Percentiles rank a stretch among this genome's conserved stretches.
Conservation (phyloP, 1,284 basidiomycete species). For the Cutaneotrichosporon cyanovorans region DNA sequence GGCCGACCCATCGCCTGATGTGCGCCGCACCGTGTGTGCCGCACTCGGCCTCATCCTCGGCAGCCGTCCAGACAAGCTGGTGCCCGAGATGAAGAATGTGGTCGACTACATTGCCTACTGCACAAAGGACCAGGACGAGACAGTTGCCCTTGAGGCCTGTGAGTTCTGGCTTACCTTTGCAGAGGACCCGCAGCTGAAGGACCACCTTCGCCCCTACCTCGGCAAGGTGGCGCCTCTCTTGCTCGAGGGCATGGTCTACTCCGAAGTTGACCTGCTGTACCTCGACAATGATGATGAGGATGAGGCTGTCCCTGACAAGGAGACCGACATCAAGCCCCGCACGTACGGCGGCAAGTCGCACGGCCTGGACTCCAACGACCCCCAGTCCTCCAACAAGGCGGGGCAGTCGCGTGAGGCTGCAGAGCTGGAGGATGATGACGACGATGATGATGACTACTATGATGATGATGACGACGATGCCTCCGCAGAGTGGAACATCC, state of each 20-base stretch:
- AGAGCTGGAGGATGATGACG: conserved; percentile 56
- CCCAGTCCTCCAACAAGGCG: conserved; percentile 17
- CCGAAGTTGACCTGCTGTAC: conserved; percentile 92
- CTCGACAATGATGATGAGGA: conserved; percentile 82
- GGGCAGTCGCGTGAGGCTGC: conserved; percentile 38
- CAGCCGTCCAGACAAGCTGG: conserved; percentile 87
- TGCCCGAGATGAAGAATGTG: conserved; percentile 91
- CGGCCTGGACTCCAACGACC: conserved; percentile 55
- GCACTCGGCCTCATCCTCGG: conserved; percentile 89
- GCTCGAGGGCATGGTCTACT: conserved; percentile 94
- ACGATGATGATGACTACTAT: conserved; percentile 81
- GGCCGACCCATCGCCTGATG: conserved; percentile 82
- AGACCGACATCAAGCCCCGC: conserved; percentile 90
- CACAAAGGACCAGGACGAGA: conserved; percentile 92
- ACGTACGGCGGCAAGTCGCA: conserved; percentile 77
- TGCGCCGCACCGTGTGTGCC: conserved; percentile 92
- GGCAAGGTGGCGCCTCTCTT: conserved; percentile 84
- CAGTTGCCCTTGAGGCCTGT: conserved; percentile 91
- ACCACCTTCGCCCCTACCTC: conserved; percentile 77
- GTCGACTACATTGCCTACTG: conserved; percentile 99
- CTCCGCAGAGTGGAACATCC: conserved; percentile 96
- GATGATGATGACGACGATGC: conserved; percentile 94
- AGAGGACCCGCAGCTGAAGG: conserved; percentile 79
- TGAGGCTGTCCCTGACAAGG: conserved; percentile 82
- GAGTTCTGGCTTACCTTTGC: conserved; percentile 99